These are phyloP conservation scores for Pholiota adiposa DNA, from an alignment of 1,284 basidiomycete genomes.

Conservation along the genomic window DNA sequence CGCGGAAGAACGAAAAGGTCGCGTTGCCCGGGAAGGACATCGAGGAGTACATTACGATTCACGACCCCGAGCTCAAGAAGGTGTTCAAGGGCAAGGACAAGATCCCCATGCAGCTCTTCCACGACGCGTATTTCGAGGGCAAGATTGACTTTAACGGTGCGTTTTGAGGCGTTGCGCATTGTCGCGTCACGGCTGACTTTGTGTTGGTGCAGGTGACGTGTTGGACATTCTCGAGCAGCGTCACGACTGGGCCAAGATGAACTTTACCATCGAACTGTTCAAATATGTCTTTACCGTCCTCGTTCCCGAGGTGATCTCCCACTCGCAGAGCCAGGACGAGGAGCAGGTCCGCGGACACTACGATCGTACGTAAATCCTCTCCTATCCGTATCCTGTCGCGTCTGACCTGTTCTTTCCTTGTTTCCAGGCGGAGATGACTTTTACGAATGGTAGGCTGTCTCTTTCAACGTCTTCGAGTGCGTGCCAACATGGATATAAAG, in stretches of 20 bases:
- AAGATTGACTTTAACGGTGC: conserved; percentile 95
- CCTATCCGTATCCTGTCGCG: conserved; percentile 23
- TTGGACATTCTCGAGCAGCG: conserved; percentile 93
- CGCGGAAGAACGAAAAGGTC: conserved; percentile 88
- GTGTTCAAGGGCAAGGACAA: conserved; percentile 86
- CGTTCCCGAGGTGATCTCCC: conserved; percentile 91
- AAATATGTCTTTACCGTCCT: conserved; percentile 91
- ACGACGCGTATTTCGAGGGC: conserved; percentile 97
- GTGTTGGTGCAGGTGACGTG: conserved; percentile 72
- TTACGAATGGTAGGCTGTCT: conserved; percentile 72
- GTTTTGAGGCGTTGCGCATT: conserved; percentile 24
- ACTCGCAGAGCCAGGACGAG: conserved; percentile 90
- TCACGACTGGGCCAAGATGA: conserved; percentile 95
- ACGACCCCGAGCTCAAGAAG: conserved; percentile 80
- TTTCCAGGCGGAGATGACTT: conserved; percentile 85
- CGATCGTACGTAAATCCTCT: conserved; percentile 68
- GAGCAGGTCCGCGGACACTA: conserved; percentile 97
- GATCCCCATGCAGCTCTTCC: conserved; percentile 97
- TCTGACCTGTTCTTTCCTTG: conserved; percentile 7
- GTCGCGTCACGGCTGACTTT: conserved; percentile 16
- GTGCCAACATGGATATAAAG: conserved; percentile 34
- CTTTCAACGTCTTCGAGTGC: not conserved
- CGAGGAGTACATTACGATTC: conserved; percentile 90
- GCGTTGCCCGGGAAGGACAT: conserved; percentile 85
- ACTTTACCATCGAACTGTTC: conserved; percentile 87